Conservation (phyloP, 2,329 filamentous ascomycete species). For the Alternaria postmessia region DNA sequence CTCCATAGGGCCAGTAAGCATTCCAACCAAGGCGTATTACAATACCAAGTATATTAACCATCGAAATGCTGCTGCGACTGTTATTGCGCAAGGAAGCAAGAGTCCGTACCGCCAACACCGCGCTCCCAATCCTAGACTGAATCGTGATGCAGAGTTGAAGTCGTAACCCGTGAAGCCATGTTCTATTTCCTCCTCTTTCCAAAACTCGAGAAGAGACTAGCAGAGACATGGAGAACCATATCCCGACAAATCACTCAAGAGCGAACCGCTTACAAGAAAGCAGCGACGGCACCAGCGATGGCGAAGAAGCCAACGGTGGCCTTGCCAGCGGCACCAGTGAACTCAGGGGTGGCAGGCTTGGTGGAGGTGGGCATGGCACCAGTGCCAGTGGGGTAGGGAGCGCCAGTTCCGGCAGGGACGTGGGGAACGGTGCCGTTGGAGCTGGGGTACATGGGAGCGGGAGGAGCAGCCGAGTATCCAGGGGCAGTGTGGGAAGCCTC, state of each 20-base stretch:
- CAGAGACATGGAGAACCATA: conserved; percentile 9
- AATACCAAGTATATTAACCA: conserved; percentile 44
- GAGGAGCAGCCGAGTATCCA: conserved; percentile 21
- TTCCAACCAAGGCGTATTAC: conserved; percentile 44
- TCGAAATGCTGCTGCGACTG: conserved; percentile 45
- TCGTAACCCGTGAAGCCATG: conserved; percentile 43
- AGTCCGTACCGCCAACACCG: conserved; percentile 38
- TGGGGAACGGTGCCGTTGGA: conserved; percentile 21
- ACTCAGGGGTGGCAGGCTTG: conserved; percentile 43
- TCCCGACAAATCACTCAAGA: conserved; percentile 24
- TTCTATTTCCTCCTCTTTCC: conserved; percentile 25
- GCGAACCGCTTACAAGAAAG: conserved; percentile 49
- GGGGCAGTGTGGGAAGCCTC: neutral
- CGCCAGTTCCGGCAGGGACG: conserved; percentile 29
- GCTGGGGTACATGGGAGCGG: conserved; percentile 23
- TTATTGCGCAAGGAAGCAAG: conserved; percentile 33
- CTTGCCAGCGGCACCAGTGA: conserved; percentile 63
- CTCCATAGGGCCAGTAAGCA: conserved; percentile 40
- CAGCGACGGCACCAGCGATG: conserved; percentile 59
- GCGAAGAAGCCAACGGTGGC: conserved; percentile 62
- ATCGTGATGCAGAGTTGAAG: conserved; percentile 44
- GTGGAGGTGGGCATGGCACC: conserved; percentile 39
- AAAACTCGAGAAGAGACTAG: conserved; percentile 19
- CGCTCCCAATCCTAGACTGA: conserved; percentile 46
- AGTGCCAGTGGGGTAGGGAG: conserved; percentile 29